Evolutionary conservation across 164 flowering plant species (phyloP).

Genomic region (Taxillus chinensis): DNA sequence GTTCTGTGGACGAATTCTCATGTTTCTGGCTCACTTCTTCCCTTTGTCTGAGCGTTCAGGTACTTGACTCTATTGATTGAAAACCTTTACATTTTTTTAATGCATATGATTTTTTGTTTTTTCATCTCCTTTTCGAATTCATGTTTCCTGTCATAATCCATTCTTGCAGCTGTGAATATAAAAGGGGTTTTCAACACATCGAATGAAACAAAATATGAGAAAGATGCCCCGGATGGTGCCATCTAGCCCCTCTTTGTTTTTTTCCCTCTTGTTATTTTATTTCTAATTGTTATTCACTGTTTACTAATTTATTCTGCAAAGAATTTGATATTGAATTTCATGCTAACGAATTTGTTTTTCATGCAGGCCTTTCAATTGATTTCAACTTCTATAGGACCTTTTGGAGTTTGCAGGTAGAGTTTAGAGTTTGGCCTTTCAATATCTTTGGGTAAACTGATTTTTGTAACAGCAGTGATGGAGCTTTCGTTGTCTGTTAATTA

Average conservation of each 20-base stretch:
- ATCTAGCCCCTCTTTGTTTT: not conserved
- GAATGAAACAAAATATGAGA: constrained; percentile 94
- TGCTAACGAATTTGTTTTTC: constrained; percentile 1
- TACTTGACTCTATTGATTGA: constrained; percentile 11
- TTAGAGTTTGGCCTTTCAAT: not conserved
- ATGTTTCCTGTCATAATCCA: constrained; percentile 7
- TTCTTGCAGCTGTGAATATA: constrained; percentile 80
- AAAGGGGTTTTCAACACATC: constrained; percentile 98
- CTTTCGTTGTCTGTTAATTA: too few species aligned
- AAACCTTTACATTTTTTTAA: not conserved
- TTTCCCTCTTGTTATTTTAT: not conserved
- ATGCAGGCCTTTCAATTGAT: constrained; percentile 78
- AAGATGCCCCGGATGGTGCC: constrained; percentile 81
- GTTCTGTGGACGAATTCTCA: constrained; percentile 93
- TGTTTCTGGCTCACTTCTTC: constrained; percentile 95
- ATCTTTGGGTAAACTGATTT: too few species aligned
- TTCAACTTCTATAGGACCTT: constrained; percentile 96
- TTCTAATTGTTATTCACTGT: not conserved
- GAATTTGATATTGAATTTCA: too few species aligned
- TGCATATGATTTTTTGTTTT: not conserved
- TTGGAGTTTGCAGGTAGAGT: constrained; percentile 94
- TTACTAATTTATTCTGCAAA: not conserved
- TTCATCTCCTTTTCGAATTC: not conserved
- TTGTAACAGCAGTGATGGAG: too few species aligned
- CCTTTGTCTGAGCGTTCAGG: constrained; percentile 99